Conservation (phyloP, 305 asterid genomes). For the Andrographis paniculata region DNA sequence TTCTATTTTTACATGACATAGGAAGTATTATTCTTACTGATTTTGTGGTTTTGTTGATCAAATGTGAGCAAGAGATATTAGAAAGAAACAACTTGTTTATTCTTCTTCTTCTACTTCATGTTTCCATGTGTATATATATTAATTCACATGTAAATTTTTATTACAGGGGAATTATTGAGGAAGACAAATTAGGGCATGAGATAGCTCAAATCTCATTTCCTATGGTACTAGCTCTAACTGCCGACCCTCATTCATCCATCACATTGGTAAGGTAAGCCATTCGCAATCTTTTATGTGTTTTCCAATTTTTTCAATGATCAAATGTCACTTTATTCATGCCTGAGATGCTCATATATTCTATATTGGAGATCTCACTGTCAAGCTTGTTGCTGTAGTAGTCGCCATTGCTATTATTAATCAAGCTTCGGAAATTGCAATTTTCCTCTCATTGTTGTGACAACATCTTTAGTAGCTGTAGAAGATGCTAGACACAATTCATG, state of each 20-base stretch:
- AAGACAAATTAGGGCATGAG: constrained; percentile 32
- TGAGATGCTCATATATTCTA: too few species aligned
- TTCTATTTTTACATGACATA: too few species aligned
- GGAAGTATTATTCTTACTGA: too few species aligned
- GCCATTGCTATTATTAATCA: constrained; percentile 52
- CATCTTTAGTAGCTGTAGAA: constrained; percentile 62
- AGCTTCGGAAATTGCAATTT: constrained; percentile 49
- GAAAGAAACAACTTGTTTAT: too few species aligned
- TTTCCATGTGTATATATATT: too few species aligned
- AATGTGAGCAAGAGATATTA: too few species aligned
- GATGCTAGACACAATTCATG: constrained; percentile 26
- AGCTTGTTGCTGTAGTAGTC: constrained; percentile 58
- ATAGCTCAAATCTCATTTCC: constrained; percentile 33
- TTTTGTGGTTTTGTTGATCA: too few species aligned
- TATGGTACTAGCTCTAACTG: constrained; percentile 37
- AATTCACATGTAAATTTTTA: not conserved
- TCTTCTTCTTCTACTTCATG: too few species aligned
- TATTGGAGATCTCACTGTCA: constrained; percentile 45
- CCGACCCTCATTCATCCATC: constrained; percentile 42
- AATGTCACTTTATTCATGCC: too few species aligned
- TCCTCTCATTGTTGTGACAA: constrained; percentile 48
- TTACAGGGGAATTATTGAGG: constrained; percentile 26
- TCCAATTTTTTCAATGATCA: too few species aligned
- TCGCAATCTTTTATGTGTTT: not conserved
- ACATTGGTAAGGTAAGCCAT: constrained; percentile 29